Evolutionary conservation across 2,329 filamentous ascomycete species (phyloP), one percentile per base, ranked within the genome.

Genomic region (Didymella exigua): DNA sequence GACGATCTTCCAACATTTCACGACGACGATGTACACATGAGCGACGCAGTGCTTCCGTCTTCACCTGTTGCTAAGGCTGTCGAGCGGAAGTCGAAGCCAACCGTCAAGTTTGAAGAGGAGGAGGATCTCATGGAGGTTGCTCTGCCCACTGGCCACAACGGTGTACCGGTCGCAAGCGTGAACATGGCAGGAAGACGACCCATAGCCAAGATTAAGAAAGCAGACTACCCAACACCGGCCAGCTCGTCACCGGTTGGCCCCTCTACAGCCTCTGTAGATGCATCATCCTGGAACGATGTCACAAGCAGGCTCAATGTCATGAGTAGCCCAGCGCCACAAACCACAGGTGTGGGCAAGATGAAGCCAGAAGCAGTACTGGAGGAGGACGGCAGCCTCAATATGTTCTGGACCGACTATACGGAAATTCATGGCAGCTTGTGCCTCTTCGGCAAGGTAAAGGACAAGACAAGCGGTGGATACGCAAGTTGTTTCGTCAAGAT

Each of bases 381-480:
- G 73, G 87, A 90, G 59, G 93, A 99, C 69, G 95, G 93, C 30
- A 96, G 90, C 65, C 81, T 99, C 26, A 88, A 89, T 63, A 91
- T 99, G 79, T 99, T 97, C 79, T 99, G 95, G 95, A 89, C 90
- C 7, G 95, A 99, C 75, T 99, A 96, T 70, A 91, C 89, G 0
- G 95, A 99, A 72, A 81, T 96, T 71, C 92, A 93, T 67, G 93
- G 93, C 55, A 95, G 88, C 64, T 80, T 99, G 9, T 98, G 92
- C 73, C 83, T 99, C 10, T 98, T 99, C 70, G 95, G 95, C 60
- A 99, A 99, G 72, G 93, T 97, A 21, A 86, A 92, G 67, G 92
- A 97, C 78, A 96, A 93, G 75, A 89, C 87, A 67, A 90, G 86
- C 1, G 87, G 85, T 46, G 81, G 81, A 37, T 93, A 90, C 71